Base-by-base conservation (phyloP, 805 yeast genomes). In the Candida ovalis region DNA sequence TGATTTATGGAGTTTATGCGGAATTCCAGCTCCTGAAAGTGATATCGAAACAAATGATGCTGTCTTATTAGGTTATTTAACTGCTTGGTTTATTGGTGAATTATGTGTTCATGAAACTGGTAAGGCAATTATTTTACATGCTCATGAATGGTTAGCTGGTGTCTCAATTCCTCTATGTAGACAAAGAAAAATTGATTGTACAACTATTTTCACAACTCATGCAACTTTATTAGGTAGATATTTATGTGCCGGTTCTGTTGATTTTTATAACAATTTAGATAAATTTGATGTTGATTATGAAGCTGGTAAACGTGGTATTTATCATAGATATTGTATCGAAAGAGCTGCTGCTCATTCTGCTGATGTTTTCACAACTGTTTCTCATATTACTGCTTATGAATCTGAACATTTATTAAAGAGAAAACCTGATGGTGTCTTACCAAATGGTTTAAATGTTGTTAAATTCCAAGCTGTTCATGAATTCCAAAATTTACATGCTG, bases 141-240 rank as follows among this genome's bases (percentile, higher is more conserved):
- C 87, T 67, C 99, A 92, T 72, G 99, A 92, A 72, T 92, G 99
- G 99, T 77, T 92, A 49, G 97, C 99, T 1, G 97, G 98, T 58
- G 90, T 94, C 41, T 96, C 96, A 0, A 73, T 94, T 51, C 97
- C 99, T 0, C 74, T 92, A 48, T 90, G 97, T 67, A 77, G 96
- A 61, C 88, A 88, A 68, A 82, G 98, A 61, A 80, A 89, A 60
- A 84, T 92, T 50, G 99, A 92, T 62, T 90, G 89, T 51, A 89
- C 96, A 50, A 91, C 99, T 23, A 86, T 92, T 54, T 92, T 92
- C 75, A 92, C 99, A 36, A 92, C 99, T 21, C 99, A 92, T 68
- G 99, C 99, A 3, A 92, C 99, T 10, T 73, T 92, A 53, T 76
- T 94, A 55, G 99, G 99, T 38, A 81, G 99, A 58, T 92, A 92